Percentiles rank a stretch among this genome's conserved stretches.
phyloP scores from a whole-genome alignment of 768 basidiomycete species.

The Roridomyces roridus region DNA sequence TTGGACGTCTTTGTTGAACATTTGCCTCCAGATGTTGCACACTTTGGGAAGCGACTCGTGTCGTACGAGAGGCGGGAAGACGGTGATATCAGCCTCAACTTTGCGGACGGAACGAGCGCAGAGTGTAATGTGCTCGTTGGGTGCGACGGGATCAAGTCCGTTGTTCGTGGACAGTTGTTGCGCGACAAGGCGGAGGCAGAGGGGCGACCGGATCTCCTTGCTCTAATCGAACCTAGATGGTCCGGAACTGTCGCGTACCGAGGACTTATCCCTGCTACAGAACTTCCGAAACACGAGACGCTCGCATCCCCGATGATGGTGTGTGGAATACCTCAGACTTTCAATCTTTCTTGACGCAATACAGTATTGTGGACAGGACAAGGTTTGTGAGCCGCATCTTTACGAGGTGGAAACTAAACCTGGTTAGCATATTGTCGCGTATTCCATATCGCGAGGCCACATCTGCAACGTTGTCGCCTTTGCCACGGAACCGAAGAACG shows the following conservation, averaged over 20 bases:
- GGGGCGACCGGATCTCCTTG: slow-evolving; percentile 33
- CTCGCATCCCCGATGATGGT: slow-evolving; percentile 52
- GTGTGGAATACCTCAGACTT: slow-evolving; percentile 14
- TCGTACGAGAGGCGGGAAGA: slow-evolving; percentile 30
- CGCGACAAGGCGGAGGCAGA: slow-evolving; percentile 30
- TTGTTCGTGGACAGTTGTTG: slow-evolving; percentile 39
- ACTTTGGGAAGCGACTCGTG: slow-evolving; percentile 43
- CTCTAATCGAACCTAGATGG: slow-evolving; percentile 49
- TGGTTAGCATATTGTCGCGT: slow-evolving; percentile 52
- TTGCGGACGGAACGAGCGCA: slow-evolving; percentile 39
- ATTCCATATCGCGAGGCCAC: slow-evolving; percentile 50
- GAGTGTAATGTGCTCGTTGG: slow-evolving; percentile 51
- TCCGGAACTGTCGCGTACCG: slow-evolving; percentile 54
- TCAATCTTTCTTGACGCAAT: slow-evolving; percentile 5
- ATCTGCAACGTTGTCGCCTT: slow-evolving; percentile 54
- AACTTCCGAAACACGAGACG: slow-evolving; percentile 41
- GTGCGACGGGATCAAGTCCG: slow-evolving; percentile 51
- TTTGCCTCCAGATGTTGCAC: slow-evolving; percentile 39
- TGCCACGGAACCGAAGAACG: slow-evolving; percentile 41
- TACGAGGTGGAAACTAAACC: neutral
- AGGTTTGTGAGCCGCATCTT: slow-evolving; percentile 33
- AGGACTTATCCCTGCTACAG: slow-evolving; percentile 47
- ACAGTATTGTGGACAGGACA: slow-evolving; percentile 56
- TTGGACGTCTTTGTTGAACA: slow-evolving; percentile 46
- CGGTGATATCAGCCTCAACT: slow-evolving; percentile 29